Base-by-base conservation (phyloP, 495 filamentous ascomycete species). In the Cairneyella variabilis region DNA sequence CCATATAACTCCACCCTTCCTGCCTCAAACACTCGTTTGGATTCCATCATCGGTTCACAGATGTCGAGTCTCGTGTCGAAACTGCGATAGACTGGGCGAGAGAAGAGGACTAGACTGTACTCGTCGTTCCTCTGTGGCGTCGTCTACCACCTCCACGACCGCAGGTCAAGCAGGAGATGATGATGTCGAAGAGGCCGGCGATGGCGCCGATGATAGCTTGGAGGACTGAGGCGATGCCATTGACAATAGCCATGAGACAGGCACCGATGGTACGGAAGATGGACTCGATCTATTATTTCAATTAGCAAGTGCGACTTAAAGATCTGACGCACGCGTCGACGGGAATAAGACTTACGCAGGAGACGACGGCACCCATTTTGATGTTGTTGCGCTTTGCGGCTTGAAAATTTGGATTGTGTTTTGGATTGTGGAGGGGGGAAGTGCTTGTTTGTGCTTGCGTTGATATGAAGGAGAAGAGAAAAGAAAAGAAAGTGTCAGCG, bases 331-430 rank as follows among this genome's bases (percentile, higher is more conserved):
- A n/a, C n/a, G n/a, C n/a, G n/a, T n/a, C n/a, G n/a, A n/a, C n/a
- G n/a, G n/a, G n/a, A n/a, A n/a, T n/a, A 30, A 48, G 42, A 85
- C 90, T 60, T 91, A 97, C 92, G 63, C 92, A 96, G 71, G 90
- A 96, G 54, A 95, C 80, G 68, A 97, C 88, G 73, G 89, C 91
- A 74, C 92, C 92, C 92, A 97, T 97, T 66, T 73, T 88, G 76
- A 66, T 56, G 53, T 30, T 57, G 14, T 50, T 54, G 49, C 37
- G 38, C 22, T 54, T 21, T 23, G 41, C 17, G 50, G 48, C 28
- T 51, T 51, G 54, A 38, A 50, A 51, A 11, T 61, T 26, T 50
- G 43, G 43, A 38, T 44, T 44, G 42, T 48, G 28, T 32, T 32
- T 32, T 32, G 6, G 28, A 14, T 32, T 32, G 28, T 32, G 28